Evolutionary conservation across 768 basidiomycete species (phyloP).

Genomic region (Boletus rubroflammeus): DNA sequence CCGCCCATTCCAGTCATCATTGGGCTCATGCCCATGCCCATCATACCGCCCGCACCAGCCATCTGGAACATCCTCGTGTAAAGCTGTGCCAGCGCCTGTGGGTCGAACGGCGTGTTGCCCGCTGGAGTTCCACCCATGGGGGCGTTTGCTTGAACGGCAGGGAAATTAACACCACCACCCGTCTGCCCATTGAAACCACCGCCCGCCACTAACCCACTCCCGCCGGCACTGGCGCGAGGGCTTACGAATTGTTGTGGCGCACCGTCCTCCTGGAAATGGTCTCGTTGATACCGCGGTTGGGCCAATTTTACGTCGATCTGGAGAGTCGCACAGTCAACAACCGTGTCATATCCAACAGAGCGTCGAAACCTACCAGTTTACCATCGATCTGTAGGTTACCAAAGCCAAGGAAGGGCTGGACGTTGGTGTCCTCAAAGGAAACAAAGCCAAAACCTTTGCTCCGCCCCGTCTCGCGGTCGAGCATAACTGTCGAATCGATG

Average conservation of each 20-base stretch:
- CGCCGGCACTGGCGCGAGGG: constrained; percentile 9
- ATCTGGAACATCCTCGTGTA: constrained; percentile 96
- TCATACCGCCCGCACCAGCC: constrained; percentile 52
- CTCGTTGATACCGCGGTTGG: constrained; percentile 82
- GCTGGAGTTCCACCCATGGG: constrained; percentile 30
- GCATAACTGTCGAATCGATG: constrained; percentile 97
- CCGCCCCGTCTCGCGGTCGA: constrained; percentile 90
- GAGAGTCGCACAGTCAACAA: background rate
- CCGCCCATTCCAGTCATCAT: constrained; percentile 32
- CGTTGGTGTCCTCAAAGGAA: constrained; percentile 89
- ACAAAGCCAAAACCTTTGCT: constrained; percentile 99
- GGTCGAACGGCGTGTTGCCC: constrained; percentile 75
- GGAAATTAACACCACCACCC: constrained; percentile 36
- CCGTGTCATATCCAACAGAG: background rate
- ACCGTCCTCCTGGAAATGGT: constrained; percentile 52
- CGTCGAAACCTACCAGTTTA: constrained; percentile 68
- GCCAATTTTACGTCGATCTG: constrained; percentile 98
- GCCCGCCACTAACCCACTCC: constrained; percentile 8
- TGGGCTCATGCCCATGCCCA: constrained; percentile 40
- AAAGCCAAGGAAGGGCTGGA: constrained; percentile 83
- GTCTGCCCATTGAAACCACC: constrained; percentile 33
- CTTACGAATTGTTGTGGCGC: constrained; percentile 18
- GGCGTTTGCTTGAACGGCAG: constrained; percentile 20
- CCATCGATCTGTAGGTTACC: constrained; percentile 92
- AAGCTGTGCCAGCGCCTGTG: constrained; percentile 85